phyloP scores from a whole-genome alignment of 177 flowering plant species.

The Vitis hybrid region DNA sequence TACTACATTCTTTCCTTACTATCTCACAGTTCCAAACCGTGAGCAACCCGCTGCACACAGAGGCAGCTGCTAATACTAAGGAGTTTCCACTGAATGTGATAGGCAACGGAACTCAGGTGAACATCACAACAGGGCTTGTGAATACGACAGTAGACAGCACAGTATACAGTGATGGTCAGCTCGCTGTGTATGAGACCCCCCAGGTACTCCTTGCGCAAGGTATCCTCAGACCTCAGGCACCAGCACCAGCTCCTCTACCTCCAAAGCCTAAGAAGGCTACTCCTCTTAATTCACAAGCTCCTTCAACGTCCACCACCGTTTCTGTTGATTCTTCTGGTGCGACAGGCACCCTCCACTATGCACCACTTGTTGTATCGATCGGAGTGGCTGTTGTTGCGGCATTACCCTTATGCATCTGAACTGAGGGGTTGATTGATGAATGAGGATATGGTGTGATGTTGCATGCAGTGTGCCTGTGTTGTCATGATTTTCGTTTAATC shows the following conservation, averaged over 20 bases:
- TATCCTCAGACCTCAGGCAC: background rate
- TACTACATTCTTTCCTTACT: no score
- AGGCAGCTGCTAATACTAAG: no score
- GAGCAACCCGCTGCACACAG: no score
- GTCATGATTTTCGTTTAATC: background rate
- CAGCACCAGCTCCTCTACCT: conserved; percentile 25
- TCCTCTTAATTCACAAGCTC: conserved; percentile 5
- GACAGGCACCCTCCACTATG: background rate
- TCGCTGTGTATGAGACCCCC: no score
- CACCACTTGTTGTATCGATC: background rate
- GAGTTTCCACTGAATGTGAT: no score
- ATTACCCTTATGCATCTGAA: conserved; percentile 9
- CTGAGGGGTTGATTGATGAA: background rate
- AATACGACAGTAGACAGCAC: no score
- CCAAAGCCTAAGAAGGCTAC: conserved; percentile 12
- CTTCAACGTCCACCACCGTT: conserved; percentile 4
- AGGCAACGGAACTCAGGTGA: no score
- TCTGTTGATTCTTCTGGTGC: conserved; percentile 23
- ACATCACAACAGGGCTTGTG: no score
- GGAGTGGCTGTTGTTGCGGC: conserved; percentile 12
- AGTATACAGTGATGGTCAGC: no score
- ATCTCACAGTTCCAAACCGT: no score
- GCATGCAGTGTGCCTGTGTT: background rate
- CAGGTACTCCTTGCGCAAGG: no score
- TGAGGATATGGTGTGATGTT: background rate